Percentiles rank a stretch among this genome's conserved stretches.
phyloP scores from a whole-genome alignment of 352 stramenopile genomes.

The Phytophthora kernoviae region DNA sequence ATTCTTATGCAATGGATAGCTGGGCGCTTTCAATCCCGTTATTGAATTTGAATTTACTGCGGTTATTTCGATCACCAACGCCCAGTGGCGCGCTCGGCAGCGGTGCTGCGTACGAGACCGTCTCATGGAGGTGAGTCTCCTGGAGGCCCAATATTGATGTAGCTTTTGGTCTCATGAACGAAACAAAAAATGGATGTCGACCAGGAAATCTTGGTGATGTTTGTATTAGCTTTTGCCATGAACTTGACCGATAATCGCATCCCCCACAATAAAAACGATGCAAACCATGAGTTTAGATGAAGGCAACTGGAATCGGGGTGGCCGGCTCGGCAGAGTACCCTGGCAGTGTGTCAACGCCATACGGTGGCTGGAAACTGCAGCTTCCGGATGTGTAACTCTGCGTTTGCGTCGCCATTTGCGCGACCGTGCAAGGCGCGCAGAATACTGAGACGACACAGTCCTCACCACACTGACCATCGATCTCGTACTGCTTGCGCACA shows the following conservation, averaged over 20 bases:
- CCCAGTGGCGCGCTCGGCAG: no score
- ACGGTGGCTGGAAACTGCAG: constrained; percentile 39
- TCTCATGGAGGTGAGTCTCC: no score
- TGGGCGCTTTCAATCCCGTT: no score
- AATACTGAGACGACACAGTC: constrained; percentile 27
- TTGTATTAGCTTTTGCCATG: background rate
- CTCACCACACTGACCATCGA: constrained; percentile 30
- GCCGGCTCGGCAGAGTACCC: constrained; percentile 15
- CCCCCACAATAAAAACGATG: background rate
- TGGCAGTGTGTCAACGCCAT: constrained; percentile 17
- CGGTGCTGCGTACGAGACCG: no score
- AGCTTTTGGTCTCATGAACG: no score
- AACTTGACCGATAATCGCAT: background rate
- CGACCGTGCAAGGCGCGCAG: constrained; percentile 52
- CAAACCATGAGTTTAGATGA: constrained; percentile 13
- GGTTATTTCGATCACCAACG: no score
- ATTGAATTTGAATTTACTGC: no score
- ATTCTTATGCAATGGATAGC: no score
- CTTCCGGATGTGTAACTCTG: constrained; percentile 57
- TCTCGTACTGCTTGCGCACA: constrained; percentile 47
- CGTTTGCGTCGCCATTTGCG: constrained; percentile 61
- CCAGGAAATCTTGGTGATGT: no score
- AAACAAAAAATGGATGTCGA: no score
- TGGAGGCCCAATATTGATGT: no score
- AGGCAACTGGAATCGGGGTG: constrained; percentile 9